Conservation (phyloP, 768 basidiomycete genomes). For the Nidula microcarpa region DNA sequence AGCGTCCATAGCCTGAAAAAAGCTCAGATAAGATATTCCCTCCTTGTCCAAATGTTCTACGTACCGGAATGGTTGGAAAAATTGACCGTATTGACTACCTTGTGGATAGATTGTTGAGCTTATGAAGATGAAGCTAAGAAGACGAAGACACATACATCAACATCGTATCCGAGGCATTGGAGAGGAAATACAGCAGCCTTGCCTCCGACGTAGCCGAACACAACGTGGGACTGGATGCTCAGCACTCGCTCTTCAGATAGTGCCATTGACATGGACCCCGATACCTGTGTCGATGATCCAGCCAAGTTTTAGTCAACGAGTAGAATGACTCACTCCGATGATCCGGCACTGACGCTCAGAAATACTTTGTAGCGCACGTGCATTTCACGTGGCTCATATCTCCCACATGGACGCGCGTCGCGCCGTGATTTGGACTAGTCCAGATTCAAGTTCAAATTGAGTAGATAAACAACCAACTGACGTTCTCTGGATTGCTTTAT, state of each 20-base stretch:
- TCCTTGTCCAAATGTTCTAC: constrained; percentile 6
- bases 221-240: constrained; percentile 92
- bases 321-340: no score
- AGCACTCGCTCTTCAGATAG: constrained; percentile 55
- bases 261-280: constrained; percentile 1
- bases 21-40: no score
- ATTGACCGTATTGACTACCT: constrained; percentile 90
- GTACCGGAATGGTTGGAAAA: constrained; percentile 92
- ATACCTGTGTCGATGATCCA: no score
- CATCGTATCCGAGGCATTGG: constrained; percentile 90
- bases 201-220: constrained; percentile 90
- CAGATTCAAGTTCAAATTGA: no score
- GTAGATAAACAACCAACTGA: no score
- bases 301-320: no score
- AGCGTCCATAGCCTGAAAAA: constrained; percentile 73
- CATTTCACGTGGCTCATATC: no score
- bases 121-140: not conserved
- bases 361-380: no score
- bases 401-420: no score
- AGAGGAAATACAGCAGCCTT: constrained; percentile 77
- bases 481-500: no score
- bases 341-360: no score
- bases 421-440: no score
- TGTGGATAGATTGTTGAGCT: constrained; percentile 4
- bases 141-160: constrained; percentile 63